Evolutionary conservation across 352 stramenopile species (phyloP), one percentile per base, ranked within the genome.

Genomic region (Phytophthora colocasiae): DNA sequence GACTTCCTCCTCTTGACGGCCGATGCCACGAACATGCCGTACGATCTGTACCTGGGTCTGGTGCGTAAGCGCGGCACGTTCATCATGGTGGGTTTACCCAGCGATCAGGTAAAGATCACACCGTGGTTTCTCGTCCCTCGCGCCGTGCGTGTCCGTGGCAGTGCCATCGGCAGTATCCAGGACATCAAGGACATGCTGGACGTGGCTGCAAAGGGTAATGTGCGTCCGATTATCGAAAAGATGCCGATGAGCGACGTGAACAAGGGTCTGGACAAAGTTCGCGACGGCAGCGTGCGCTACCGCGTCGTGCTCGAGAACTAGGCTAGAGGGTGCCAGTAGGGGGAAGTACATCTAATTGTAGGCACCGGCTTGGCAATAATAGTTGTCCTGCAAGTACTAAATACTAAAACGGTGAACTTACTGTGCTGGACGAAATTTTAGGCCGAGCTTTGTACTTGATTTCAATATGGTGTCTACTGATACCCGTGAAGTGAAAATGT

Each of bases 291-390:
- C 10, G 41, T 48, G 6, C 41, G 41, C 41, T 48, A 48, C 41
- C 41, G 41, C 19, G 63, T 81, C 29, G 78, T 87, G 59, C 56
- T 87, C 12, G 65, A 84, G 57, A 81, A 85, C 67, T 73, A 65
- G 44, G 11, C 8, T 34, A 34, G 31, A 34, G 6, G 8, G 31
- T 31, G 3, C 22, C 22, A 31, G 27, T 31, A 34, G 8, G 31
- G 31, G 27, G 27, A 7, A 12, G 31, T 34, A 34, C 31, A 34
- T 34, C 31, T 34, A 31, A 31, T 31, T 31, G 6, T 31, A 31
- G 27, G 27, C 27, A 31, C 8, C 1, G 27, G 27, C 27, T 31
- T 31, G 7, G 1, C 19, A 19, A 19, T n/a, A n/a, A n/a, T n/a
- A n/a, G n/a, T 31, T 31, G 27, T 31, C 27, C 7, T 31, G 27